These are phyloP conservation scores for Pseudogymnoascus sp. DNA, from an alignment of 2,329 filamentous ascomycete genomes.

Conservation along the genomic window DNA sequence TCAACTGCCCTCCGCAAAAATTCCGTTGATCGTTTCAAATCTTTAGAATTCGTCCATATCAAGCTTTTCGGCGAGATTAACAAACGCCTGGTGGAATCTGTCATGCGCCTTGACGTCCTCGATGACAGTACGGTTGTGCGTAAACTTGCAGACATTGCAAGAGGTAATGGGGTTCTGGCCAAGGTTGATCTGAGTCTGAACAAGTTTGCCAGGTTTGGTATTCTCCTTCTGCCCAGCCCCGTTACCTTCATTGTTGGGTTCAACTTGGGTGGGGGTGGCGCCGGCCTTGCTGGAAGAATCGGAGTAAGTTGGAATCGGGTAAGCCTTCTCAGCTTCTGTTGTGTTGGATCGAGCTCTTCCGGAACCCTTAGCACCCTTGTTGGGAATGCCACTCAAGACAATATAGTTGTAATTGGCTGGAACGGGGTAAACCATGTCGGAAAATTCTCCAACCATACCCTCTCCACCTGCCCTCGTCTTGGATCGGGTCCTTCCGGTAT, in stretches of 20 bases:
- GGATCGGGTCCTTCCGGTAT: background rate
- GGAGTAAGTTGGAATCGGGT: background rate
- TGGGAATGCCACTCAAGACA: background rate
- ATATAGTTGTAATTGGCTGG: constrained; percentile 18
- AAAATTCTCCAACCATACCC: background rate
- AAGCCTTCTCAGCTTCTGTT: background rate
- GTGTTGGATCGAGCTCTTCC: background rate
- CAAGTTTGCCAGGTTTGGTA: constrained; percentile 23
- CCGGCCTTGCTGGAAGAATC: background rate
- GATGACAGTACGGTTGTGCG: constrained; percentile 1
- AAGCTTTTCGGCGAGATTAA: background rate
- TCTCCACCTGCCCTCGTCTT: background rate
- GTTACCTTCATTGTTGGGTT: constrained; percentile 16
- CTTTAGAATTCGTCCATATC: background rate
- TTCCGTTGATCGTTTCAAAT: background rate
- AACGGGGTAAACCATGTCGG: background rate
- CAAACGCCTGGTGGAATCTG: constrained; percentile 9
- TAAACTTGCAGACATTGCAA: constrained; percentile 5
- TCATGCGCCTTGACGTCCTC: constrained; percentile 9
- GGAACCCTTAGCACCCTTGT: background rate
- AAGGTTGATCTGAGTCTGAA: constrained; percentile 12
- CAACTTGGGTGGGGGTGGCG: background rate
- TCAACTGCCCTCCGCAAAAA: background rate
- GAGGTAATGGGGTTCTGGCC: background rate
- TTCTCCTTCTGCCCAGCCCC: constrained; percentile 31